Base-by-base conservation (phyloP, 306 rosid species). In the Vigna angularis region DNA sequence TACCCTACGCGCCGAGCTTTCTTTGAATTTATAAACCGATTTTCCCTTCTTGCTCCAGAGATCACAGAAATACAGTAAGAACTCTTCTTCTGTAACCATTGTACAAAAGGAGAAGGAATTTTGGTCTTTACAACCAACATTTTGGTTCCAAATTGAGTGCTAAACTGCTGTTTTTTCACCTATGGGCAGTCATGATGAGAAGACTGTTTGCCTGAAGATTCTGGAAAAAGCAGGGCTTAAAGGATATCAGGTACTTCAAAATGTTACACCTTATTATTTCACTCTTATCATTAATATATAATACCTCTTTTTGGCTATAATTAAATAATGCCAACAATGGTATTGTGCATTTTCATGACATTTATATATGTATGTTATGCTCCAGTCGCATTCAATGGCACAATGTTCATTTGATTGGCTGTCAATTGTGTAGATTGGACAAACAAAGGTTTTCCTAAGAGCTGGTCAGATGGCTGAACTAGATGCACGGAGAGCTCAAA, bases 381-480 rank as follows among this genome's bases (percentile, higher is more conserved):
- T 78, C 62, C 48, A 38, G 58, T 48, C 42, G 44, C 66, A 52
- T 79, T 73, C 74, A 59, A 76, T 76, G 57, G 64, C 63, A 57
- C 36, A 81, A 72, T 42, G 53, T 70, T 75, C 81, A 56, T 78
- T 72, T 80, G 49, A 42, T 68, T 85, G 68, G 73, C 34, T 67
- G 48, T 65, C 73, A 45, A 84, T 62, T 87, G 17, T 83, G 88
- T 85, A 96, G 99, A 90, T 96, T 81, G 99, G 99, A 70, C 87
- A 87, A 88, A 93, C 99, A 78, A 96, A 96, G 86, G 80, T 96
- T 59, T 96, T 96, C 87, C 88, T 96, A 28, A 91, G 99, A 82
- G 99, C 99, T 45, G 99, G 99, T 80, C 99, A 96, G 89, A 96
- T 96, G 99, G 99, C 99, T 42, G 99, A 96, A 80, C 77, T 96